Evolutionary conservation across 805 yeast species (phyloP), one percentile per base, ranked within the genome.

Genomic region (Saitoella complicata): DNA sequence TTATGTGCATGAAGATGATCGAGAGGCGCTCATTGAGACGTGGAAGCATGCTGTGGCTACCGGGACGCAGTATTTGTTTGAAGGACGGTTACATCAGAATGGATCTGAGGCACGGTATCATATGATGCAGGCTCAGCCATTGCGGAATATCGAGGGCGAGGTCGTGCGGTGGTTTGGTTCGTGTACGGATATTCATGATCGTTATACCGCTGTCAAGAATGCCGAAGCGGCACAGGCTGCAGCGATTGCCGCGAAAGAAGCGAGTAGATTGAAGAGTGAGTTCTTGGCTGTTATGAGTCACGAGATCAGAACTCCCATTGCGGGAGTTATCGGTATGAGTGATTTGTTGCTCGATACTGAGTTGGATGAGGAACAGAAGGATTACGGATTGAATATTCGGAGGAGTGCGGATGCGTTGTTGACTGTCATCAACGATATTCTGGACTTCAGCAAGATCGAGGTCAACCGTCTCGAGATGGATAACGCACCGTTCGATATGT

Each of bases 241-340:
- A 21, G 21, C 21, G 21, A 21, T 43, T 6, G 48, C 42, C 7
- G 48, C 13, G 32, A 32, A 36, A 6, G 46, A 12, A 30, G 49
- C 42, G 37, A 44, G 31, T 33, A 33, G 35, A 31, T 6, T 44
- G 37, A 45, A 45, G 31, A 38, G 46, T 10, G 42, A 45, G 43
- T 45, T 45, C 36, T 34, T 45, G 46, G 48, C 48, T 4, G 42
- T 42, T 30, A 45, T 45, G 48, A 42, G 46, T 21, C 48, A 45
- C 30, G 48, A 45, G 31, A 38, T 45, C 34, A 11, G 48, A 31
- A 45, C 48, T 7, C 48, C 48, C 4, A 42, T 45, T 29, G 46
- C 48, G 5, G 48, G 48, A 13, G 48, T 45, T 6, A 43, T 43
- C 9, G 48, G 48, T 6, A 31, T 45, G 6, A 33, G 46, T 12